A percentile compares a stretch with the other conserved stretches of the same genome.
Evolutionary conservation across 2,329 filamentous ascomycete species (phyloP).

Genomic region (Xylariaceae sp.): DNA sequence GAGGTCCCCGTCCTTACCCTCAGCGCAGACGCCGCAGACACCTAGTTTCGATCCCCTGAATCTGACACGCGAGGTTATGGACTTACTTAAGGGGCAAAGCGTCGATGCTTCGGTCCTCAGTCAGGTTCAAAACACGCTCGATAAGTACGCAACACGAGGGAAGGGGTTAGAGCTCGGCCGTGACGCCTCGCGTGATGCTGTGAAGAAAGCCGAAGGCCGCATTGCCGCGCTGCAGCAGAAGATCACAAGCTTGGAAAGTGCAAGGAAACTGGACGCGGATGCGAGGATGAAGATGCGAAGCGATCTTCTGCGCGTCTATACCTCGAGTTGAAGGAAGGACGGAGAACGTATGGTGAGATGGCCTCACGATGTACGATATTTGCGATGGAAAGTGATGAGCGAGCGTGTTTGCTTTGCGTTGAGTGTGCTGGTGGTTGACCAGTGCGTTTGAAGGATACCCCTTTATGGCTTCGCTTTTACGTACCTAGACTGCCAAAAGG

Average conservation of each 20-base stretch:
- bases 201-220: conserved; percentile 57
- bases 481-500: too few relatives aligned
- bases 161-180: conserved; percentile 61
- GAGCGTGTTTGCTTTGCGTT: too few relatives aligned
- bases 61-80: conserved; percentile 3
- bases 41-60: background rate
- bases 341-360: too few relatives aligned
- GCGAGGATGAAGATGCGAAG: conserved; percentile 29
- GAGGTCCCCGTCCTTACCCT: background rate
- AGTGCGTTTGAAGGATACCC: too few relatives aligned
- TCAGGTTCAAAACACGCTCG: conserved; percentile 41
- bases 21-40: background rate
- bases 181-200: conserved; percentile 58
- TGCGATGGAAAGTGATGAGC: too few relatives aligned
- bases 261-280: conserved; percentile 20
- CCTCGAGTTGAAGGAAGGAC: conserved; percentile 11
- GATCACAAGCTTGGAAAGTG: conserved; percentile 28
- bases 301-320: conserved; percentile 30
- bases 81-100: conserved; percentile 40
- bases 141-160: conserved; percentile 51
- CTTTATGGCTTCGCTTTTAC: too few relatives aligned
- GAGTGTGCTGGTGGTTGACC: too few relatives aligned
- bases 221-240: conserved; percentile 33
- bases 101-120: conserved; percentile 33
- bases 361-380: too few relatives aligned